Evolutionary conservation across 2,329 filamentous ascomycete species (phyloP), one percentile per base, ranked within the genome.

Genomic region (Cryphonectria radicalis): DNA sequence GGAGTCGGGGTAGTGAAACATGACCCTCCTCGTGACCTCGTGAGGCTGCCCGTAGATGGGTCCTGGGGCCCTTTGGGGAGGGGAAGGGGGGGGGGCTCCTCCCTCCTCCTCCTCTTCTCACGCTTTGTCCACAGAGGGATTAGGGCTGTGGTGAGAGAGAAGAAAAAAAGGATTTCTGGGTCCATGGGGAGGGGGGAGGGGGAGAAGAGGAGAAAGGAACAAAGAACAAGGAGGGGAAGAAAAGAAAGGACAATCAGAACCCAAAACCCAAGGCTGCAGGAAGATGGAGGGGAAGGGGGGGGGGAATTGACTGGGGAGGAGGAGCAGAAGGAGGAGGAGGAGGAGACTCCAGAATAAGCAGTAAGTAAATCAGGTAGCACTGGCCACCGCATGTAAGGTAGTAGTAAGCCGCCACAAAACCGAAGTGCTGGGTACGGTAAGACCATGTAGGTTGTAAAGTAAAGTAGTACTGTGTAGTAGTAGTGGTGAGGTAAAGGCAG

Each of bases 31-130:
- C 55, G 55, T 59, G 55, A 59, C 55, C 55, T 59, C 55, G 25
- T 59, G 55, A 59, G 55, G 55, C 55, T 59, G 55, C 28, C 55
- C 55, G 55, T 59, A 17, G 55, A 59, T 59, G 55, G 55, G 28
- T 28, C 25, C 55, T 17, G 1, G 55, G 55, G 4, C 28, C 25
- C 11, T 28, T 17, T 28, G 43, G 43, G 7, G 46, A 19, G 8
- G 43, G 43, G 7, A 19, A 19, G 8, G 28, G 28, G 28, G 28
- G 28, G 28, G 28, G 28, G 28, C 28, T 28, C 28, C 28, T 28
- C 28, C 28, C 28, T 28, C 28, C 28, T 28, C 55, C 55, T 32
- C 55, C 55, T 17, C 25, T 14, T 55, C 53, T n/a, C 53, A 25
- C 53, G n/a, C 53, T 55, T 32, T 32, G 25, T 28, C 55, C 28